Evolutionary conservation across 495 filamentous ascomycete species (phyloP).

Genomic region (Rhizodiscina lignyota): DNA sequence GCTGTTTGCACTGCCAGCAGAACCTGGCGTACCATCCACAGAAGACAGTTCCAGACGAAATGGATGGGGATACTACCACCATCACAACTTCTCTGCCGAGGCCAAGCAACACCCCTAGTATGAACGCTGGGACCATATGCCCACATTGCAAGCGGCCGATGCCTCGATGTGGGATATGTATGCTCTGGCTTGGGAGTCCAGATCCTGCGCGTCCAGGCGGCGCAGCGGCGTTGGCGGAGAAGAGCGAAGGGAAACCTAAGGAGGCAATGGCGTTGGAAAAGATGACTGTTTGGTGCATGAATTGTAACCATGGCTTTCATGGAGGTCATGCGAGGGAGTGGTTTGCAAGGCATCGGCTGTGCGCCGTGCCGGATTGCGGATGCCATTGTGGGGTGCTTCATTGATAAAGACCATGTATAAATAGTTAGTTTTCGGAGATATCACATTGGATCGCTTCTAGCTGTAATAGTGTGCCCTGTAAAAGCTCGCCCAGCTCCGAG

Average conservation of each 20-base stretch:
- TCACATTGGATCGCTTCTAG: too few relatives aligned
- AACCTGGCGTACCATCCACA: constrained; percentile 2
- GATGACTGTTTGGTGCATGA: constrained; percentile 66
- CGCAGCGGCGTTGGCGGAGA: constrained; percentile 23
- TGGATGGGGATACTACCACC: background rate
- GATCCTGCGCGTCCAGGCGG: constrained; percentile 45
- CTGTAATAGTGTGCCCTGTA: too few relatives aligned
- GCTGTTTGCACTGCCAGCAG: constrained; percentile 13
- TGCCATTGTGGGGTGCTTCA: constrained; percentile 49
- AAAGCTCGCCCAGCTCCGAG: too few relatives aligned
- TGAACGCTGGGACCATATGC: constrained; percentile 46
- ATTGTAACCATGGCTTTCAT: constrained; percentile 82
- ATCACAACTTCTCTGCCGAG: background rate
- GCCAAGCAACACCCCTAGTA: constrained; percentile 13
- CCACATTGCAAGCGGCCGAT: constrained; percentile 76
- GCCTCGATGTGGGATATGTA: constrained; percentile 78
- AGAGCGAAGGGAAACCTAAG: constrained; percentile 11
- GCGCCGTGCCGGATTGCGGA: constrained; percentile 76
- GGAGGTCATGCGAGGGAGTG: constrained; percentile 75
- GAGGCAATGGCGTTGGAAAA: constrained; percentile 13
- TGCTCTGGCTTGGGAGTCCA: constrained; percentile 67
- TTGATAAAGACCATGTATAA: too few relatives aligned
- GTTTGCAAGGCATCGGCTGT: constrained; percentile 67
- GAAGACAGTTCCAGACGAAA: background rate
- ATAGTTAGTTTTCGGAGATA: too few relatives aligned